These are phyloP conservation scores for Hylodesmum podocarpum DNA, from an alignment of 306 rosid species.

Conservation along the genomic window DNA sequence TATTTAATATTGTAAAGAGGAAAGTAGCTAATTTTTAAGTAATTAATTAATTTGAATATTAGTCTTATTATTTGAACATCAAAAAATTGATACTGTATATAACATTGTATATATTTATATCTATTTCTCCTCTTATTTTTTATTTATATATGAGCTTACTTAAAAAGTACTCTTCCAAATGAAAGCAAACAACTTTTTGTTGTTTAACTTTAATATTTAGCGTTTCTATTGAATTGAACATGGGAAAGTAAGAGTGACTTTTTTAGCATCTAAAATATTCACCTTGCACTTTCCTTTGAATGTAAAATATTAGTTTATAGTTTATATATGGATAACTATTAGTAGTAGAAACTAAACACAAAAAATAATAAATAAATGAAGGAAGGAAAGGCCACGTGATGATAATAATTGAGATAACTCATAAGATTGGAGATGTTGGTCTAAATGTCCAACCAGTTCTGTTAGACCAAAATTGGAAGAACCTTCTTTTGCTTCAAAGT, in stretches of 20 bases:
- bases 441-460: slow-evolving; percentile 33
- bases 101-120: too few species aligned
- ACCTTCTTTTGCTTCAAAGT: slow-evolving; percentile 39
- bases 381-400: slow-evolving; percentile 32
- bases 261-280: neutral
- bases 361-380: neutral
- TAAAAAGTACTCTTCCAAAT: neutral
- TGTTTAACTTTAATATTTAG: too few species aligned
- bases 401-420: slow-evolving; percentile 26
- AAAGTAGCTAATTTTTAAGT: neutral
- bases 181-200: too few species aligned
- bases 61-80: neutral
- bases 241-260: neutral
- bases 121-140: too few species aligned
- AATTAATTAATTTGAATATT: neutral
- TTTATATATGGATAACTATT: neutral
- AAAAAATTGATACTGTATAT: neutral
- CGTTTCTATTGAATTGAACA: neutral
- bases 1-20: neutral
- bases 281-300: neutral
- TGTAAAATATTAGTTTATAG: neutral
- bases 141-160: neutral
- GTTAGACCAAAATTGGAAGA: slow-evolving; percentile 27
- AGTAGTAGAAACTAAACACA: too few species aligned
- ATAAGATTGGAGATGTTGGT: slow-evolving; percentile 32